Evolutionary conservation across 2,329 filamentous ascomycete species (phyloP).

Genomic region (Aureobasidium vineae): DNA sequence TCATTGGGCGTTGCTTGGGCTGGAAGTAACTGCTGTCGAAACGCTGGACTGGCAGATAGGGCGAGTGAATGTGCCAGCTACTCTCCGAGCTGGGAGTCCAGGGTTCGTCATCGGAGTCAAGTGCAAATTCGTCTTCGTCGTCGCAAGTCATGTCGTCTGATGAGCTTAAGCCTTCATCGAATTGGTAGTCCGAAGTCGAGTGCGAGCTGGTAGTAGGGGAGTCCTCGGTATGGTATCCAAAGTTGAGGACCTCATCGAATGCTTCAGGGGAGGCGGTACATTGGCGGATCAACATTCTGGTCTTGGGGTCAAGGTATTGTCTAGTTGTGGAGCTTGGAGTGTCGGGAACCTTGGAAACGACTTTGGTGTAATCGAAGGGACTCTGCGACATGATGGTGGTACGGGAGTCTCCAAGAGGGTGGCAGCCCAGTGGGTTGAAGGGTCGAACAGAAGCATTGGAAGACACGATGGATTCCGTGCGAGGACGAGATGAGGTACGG

Average conservation of each 20-base stretch:
- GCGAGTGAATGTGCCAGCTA: constrained; percentile 8
- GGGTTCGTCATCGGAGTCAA: constrained; percentile 11
- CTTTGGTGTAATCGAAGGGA: constrained; percentile 1
- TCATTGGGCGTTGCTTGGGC: constrained; percentile 76
- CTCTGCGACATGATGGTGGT: not conserved
- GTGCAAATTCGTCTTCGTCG: constrained; percentile 15
- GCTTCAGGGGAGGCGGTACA: constrained; percentile 89
- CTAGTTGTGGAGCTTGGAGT: constrained; percentile 37
- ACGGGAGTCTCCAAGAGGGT: not conserved
- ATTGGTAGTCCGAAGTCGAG: not conserved
- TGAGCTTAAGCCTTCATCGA: constrained; percentile 15
- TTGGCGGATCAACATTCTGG: constrained; percentile 77
- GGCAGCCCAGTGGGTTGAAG: constrained; percentile 11
- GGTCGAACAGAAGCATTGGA: not conserved
- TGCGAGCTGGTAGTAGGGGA: not conserved
- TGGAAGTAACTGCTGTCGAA: constrained; percentile 18
- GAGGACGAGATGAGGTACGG: not conserved
- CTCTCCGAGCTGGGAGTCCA: constrained; percentile 1
- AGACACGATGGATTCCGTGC: constrained; percentile 3
- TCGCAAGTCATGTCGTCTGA: constrained; percentile 24
- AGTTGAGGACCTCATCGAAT: constrained; percentile 93
- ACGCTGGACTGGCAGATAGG: constrained; percentile 2
- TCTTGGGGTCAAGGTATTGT: constrained; percentile 88
- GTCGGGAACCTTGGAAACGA: not conserved
- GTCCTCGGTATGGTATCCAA: constrained; percentile 67